phyloP scores from a whole-genome alignment of 1,139 yeast species.

The Hanseniaspora gamundiae region DNA sequence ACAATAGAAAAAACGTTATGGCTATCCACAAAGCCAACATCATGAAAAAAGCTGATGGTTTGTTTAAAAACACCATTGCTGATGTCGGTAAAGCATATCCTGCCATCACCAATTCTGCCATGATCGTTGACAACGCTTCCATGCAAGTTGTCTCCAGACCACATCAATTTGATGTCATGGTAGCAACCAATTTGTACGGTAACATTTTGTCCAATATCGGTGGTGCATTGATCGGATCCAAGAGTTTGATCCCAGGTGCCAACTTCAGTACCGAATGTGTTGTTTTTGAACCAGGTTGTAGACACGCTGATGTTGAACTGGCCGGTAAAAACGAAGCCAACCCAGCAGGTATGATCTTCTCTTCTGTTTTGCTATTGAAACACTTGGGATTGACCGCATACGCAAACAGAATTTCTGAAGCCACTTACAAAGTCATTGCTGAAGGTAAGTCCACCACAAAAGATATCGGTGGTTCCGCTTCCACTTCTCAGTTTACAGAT shows the following conservation, averaged over 20 bases:
- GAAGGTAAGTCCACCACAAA: constrained; percentile 72
- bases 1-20: constrained; percentile 79
- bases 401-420: constrained; percentile 79
- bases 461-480: constrained; percentile 81
- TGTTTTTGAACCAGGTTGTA: constrained; percentile 97
- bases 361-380: constrained; percentile 84
- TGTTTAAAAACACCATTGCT: constrained; percentile 88
- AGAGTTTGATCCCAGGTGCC: constrained; percentile 98
- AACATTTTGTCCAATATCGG: constrained; percentile 95
- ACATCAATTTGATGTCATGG: constrained; percentile 94
- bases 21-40: constrained; percentile 99
- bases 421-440: constrained; percentile 80
- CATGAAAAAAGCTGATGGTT: constrained; percentile 97
- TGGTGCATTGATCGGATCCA: constrained; percentile 97
- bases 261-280: constrained; percentile 97
- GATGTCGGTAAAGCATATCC: constrained; percentile 76
- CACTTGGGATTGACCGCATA: constrained; percentile 78
- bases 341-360: constrained; percentile 95
- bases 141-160: constrained; percentile 99
- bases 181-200: constrained; percentile 97
- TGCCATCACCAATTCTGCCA: constrained; percentile 65
- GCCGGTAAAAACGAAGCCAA: constrained; percentile 90
- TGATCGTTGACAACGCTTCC: constrained; percentile 97
- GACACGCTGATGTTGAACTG: constrained; percentile 97
- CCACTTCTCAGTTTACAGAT: constrained; percentile 83